Evolutionary conservation across 768 basidiomycete genomes (phyloP), one percentile per base, ranked within the genome.

Genomic region (Termitomyces sp.): DNA sequence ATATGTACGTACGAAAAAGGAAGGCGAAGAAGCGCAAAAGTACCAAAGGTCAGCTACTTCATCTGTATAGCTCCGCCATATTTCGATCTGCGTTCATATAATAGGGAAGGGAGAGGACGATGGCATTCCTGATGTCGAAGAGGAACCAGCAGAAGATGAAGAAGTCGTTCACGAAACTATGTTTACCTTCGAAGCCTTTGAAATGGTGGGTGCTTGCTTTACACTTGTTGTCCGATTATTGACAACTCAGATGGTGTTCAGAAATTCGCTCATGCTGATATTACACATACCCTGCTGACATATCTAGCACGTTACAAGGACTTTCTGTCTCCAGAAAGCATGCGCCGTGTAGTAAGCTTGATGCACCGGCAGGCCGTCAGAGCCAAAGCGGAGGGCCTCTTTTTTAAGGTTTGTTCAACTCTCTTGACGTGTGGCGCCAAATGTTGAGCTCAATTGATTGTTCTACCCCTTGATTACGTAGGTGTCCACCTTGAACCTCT

Each of bases 181-280:
- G 69, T 95, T 97, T 74, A 91, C 92, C 3, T 95, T 99, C 68
- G 89, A 93, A 65, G 84, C 87, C 30, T 97, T 95, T 64, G 93
- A 98, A 74, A 80, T 82, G 79, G 97, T 95, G 63, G 79, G 78
- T 60, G 10, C 5, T 51, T 39, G 64, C 65, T 56, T 27, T 3
- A 24, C 34, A 13, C 43, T 51, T 53, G 13, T 22, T 51, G 18
- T 61, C 43, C n/a, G 46, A 34, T 30, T 44, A 39, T 27, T 52
- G 5, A 27, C 24, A 50, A n/a, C 56, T 33, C 27, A 27, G 24
- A 54, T 26, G 5, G 30, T 5, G 13, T 8, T 26, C 67, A 98
- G 97, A 88, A 87, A 84, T 96, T 98, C 67, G 95, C 93, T 1
- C 82, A 90, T 65, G 79, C 93, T 50, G 88, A 93, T 50, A 87